phyloP scores from a whole-genome alignment of 352 stramenopile genomes.

The Globisporangium iwayamae region DNA sequence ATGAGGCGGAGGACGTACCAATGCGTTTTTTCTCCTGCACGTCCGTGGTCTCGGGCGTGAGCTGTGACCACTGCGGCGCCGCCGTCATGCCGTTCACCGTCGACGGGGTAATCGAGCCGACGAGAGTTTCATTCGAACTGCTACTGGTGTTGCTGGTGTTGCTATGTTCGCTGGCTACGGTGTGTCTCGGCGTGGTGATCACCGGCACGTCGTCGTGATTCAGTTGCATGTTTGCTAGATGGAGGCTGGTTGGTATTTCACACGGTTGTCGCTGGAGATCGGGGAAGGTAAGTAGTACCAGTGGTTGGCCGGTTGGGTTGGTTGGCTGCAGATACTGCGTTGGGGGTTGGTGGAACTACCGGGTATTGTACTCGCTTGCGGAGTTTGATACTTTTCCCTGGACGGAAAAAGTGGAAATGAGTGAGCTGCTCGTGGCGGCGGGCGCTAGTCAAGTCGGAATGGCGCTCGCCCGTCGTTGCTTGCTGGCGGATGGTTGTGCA shows the following conservation, averaged over 20 bases:
- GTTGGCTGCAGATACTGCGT: not conserved
- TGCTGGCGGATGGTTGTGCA: conserved; percentile 10
- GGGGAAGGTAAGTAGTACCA: conserved; percentile 2
- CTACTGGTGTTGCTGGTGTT: not conserved
- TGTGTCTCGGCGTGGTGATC: conserved; percentile 5
- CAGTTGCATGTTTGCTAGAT: not conserved
- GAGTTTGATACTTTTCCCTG: conserved; percentile 21
- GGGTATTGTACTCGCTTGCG: conserved; percentile 8
- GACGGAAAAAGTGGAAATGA: conserved; percentile 28
- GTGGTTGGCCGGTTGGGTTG: not conserved
- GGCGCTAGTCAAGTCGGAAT: not conserved
- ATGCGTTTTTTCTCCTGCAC: conserved; percentile 19
- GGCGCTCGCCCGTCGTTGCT: not conserved
- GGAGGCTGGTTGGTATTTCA: not conserved
- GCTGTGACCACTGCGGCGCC: conserved; percentile 26
- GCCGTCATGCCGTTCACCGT: conserved; percentile 21
- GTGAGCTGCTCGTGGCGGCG: conserved; percentile 10
- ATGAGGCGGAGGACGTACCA: conserved; percentile 20
- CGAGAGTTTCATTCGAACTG: conserved; percentile 9
- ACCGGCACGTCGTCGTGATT: conserved; percentile 2
- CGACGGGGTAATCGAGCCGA: conserved; percentile 18
- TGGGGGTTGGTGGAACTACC: not conserved
- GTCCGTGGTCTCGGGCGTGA: conserved; percentile 24
- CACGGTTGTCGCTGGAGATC: not conserved
- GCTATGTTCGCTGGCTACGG: too few relatives aligned